These are phyloP conservation scores for Hypoxylon perforatum DNA, from an alignment of 495 filamentous ascomycete genomes.

Conservation along the genomic window DNA sequence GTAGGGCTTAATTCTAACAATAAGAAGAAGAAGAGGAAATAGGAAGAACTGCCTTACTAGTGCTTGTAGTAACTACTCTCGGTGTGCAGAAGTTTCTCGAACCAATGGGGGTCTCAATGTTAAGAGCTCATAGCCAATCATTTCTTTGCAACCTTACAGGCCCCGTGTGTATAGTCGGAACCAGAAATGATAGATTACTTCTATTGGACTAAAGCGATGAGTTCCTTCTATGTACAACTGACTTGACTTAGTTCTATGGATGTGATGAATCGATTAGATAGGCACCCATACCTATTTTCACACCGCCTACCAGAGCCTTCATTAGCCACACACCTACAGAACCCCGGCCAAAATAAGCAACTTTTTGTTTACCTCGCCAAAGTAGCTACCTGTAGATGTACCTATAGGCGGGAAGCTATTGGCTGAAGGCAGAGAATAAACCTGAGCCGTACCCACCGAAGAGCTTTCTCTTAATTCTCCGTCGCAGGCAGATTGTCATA, in stretches of 20 bases:
- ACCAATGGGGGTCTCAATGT: background rate
- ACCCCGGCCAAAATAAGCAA: background rate
- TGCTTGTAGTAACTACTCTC: too few species aligned
- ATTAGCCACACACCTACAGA: background rate
- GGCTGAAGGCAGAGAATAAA: too few species aligned
- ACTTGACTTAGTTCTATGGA: background rate
- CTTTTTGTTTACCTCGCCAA: background rate
- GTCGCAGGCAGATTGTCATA: too few species aligned
- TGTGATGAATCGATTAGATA: background rate
- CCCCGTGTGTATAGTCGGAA: background rate
- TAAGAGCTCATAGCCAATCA: background rate
- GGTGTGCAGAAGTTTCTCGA: background rate
- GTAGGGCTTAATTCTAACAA: too few species aligned
- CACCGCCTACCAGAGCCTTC: too few species aligned
- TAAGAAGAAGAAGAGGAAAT: too few species aligned
- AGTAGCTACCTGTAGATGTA: background rate
- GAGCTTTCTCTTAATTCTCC: too few species aligned
- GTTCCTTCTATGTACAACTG: background rate
- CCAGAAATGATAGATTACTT: background rate
- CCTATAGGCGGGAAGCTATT: background rate
- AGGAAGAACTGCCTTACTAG: too few species aligned
- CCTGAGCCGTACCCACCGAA: too few species aligned
- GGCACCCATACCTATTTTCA: background rate
- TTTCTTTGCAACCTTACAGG: background rate
- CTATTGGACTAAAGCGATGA: background rate